Evolutionary conservation across 106 monocot species (phyloP), one percentile per base, ranked within the genome.

Genomic region (Allium sativum): DNA sequence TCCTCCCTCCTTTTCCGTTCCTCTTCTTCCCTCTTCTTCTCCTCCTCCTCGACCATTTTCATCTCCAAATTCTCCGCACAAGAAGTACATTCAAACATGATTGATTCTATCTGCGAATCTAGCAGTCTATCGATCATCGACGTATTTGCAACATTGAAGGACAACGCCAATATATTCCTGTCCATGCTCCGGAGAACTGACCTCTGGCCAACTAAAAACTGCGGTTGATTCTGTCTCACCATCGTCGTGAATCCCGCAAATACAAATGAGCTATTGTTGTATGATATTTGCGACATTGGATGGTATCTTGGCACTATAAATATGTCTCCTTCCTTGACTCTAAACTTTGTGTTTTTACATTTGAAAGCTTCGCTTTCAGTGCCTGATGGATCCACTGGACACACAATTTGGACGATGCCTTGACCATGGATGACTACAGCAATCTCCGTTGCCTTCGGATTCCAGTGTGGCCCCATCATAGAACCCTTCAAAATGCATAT

Each of bases 401-500:
- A 75, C 8, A 83, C 74, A 12, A 85, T 72, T 64, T 93, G 85
- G 51, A 93, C 76, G 70, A 93, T 75, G 0, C 93, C 93, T 50
- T 69, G 64, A 7, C 93, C 93, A 3, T 77, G 61, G 7, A 55
- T 47, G 47, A 79, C 86, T 20, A 93, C 64, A 9, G 82, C 72
- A 12, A 93, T 81, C 85, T 93, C 93, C 0, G 72, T 83, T 3
- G 86, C 85, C 62, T 22, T 76, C 1, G 85, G 93, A 61, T 93
- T 93, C 89, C 93, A 93, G 40, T 89, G 89, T 58, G 93, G 89
- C 18, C 80, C 86, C 79, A 89, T 83, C 89, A 93, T 89, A 8
- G 89, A 78, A 18, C 85, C 81, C 93, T 93, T 46, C 55, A 81
- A 45, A 40, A 44, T 46, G 7, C 8, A 0, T 44, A 19, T 61